Percentiles rank a stretch among this genome's conserved stretches.
phyloP scores from a whole-genome alignment of 2,329 filamentous ascomycete species.

The Phoma sp. region DNA sequence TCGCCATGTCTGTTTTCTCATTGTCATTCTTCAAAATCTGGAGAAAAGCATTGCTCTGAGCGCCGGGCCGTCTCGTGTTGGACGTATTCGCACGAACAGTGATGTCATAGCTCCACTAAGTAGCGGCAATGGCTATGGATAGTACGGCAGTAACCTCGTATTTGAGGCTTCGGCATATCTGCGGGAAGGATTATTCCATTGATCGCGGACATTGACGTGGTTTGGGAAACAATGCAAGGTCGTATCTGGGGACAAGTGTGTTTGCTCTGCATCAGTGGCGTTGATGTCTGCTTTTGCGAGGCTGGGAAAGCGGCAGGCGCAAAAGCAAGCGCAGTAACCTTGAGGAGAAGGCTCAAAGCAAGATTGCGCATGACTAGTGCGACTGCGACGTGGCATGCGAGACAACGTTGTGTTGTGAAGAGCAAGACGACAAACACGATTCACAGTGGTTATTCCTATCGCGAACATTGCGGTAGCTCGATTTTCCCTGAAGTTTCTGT shows the following conservation, averaged over 20 bases:
- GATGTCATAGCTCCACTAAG: constrained; percentile 11
- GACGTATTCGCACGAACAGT: background rate
- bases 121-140: background rate
- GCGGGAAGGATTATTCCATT: constrained; percentile 1
- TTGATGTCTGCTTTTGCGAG: no score
- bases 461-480: no score
- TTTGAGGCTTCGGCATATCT: background rate
- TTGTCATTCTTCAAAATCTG: background rate
- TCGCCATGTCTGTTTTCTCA: background rate
- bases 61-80: background rate
- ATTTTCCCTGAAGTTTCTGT: no score
- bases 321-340: no score
- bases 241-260: background rate
- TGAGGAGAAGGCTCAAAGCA: no score
- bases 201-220: constrained; percentile 2
- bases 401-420: no score
- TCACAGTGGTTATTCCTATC: no score
- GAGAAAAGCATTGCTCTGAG: background rate
- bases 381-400: no score
- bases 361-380: no score
- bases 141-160: constrained; percentile 11
- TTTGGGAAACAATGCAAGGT: background rate
- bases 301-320: no score
- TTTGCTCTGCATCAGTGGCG: no score
- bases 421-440: no score